These are phyloP conservation scores for Bipolaris oryzae DNA, from an alignment of 2,329 filamentous ascomycete species.

Conservation along the genomic window DNA sequence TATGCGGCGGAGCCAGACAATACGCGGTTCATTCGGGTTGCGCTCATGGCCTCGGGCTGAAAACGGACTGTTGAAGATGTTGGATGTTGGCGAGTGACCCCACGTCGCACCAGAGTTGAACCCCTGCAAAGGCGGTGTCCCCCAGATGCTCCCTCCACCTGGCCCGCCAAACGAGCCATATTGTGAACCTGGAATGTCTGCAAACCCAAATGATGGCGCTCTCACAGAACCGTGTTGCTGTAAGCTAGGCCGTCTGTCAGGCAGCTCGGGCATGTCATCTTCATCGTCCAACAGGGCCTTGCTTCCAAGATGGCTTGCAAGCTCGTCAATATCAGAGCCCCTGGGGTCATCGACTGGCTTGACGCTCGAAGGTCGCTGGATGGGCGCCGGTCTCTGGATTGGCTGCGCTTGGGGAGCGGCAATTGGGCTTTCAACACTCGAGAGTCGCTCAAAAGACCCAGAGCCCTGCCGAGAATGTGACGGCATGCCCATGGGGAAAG, in stretches of 20 bases:
- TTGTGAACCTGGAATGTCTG: conserved; percentile 40
- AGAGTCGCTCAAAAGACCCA: conserved; percentile 61
- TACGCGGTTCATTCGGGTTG: conserved; percentile 34
- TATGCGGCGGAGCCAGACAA: conserved; percentile 54
- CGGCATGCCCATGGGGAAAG: conserved; percentile 52
- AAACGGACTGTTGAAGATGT: conserved; percentile 42
- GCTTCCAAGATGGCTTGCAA: conserved; percentile 83
- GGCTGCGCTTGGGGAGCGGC: conserved; percentile 66
- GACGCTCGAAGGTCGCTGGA: conserved; percentile 81
- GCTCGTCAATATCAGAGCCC: conserved; percentile 64
- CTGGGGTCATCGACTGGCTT: conserved; percentile 60
- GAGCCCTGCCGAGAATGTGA: conserved; percentile 79
- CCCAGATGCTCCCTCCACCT: conserved; percentile 49
- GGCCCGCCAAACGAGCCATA: conserved; percentile 43
- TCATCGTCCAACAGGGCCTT: conserved; percentile 77
- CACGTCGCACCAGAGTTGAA: conserved; percentile 48
- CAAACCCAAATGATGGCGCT: conserved; percentile 43
- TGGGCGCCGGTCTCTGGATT: conserved; percentile 82
- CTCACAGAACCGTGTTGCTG: conserved; percentile 40
- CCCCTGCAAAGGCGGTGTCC: conserved; percentile 50
- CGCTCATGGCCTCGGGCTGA: conserved; percentile 37
- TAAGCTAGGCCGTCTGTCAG: conserved; percentile 56
- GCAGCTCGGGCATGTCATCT: conserved; percentile 64
- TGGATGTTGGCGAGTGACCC: conserved; percentile 48
- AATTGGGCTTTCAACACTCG: conserved; percentile 63